phyloP scores from a whole-genome alignment of 192 early-diverging fungal species.

The Chytriomyces sp. region DNA sequence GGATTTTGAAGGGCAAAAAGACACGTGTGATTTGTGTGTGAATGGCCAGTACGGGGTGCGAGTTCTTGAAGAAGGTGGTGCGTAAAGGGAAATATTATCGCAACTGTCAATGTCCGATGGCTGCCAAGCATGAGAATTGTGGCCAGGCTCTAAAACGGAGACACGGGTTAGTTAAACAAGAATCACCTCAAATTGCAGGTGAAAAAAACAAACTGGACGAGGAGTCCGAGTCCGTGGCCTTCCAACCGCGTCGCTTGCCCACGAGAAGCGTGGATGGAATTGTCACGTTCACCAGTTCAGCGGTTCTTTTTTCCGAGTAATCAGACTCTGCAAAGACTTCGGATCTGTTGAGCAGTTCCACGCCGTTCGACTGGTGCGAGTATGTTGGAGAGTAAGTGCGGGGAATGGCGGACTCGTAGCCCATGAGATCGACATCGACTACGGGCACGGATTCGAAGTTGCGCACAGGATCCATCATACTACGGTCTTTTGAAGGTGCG shows the following conservation, averaged over 20 bases:
- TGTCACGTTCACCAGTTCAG: neutral
- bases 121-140: neutral
- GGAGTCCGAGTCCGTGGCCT: neutral
- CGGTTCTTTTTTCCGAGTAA: neutral
- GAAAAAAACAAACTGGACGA: neutral
- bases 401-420: no score
- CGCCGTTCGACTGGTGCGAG: no score
- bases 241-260: neutral
- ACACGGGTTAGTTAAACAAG: neutral
- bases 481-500: no score
- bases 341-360: no score
- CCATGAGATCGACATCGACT: no score
- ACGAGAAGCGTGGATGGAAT: neutral
- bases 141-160: neutral
- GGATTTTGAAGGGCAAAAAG: neutral
- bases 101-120: neutral
- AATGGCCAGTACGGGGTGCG: neutral
- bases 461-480: no score
- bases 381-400: no score
- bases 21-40: neutral
- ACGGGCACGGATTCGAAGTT: no score
- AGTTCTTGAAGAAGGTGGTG: neutral
- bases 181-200: neutral
- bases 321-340: neutral
- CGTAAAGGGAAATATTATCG: neutral